Evolutionary conservation across 1,139 yeast species (phyloP).

Genomic region (Taiozyma onychis): DNA sequence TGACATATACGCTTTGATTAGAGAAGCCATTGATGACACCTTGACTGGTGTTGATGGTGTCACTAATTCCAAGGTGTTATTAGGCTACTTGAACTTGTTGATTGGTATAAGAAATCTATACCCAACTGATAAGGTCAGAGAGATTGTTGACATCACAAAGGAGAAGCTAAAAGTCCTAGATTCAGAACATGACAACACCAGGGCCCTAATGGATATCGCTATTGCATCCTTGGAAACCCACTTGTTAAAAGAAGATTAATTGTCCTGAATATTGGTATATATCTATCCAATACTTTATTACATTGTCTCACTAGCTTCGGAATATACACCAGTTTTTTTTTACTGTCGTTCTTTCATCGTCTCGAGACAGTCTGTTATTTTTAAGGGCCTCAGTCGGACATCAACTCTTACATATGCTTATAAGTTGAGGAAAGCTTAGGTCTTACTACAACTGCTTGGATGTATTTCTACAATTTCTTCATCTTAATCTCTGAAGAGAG

Average conservation of each 20-base stretch:
- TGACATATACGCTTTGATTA: slow-evolving; percentile 37
- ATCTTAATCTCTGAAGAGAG: slow-evolving; percentile 75
- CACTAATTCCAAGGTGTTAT: slow-evolving; percentile 36
- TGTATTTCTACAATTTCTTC: slow-evolving; percentile 55
- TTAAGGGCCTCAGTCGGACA: no score
- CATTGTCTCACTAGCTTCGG: no score
- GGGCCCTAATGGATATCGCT: slow-evolving; percentile 36
- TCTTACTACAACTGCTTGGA: slow-evolving; percentile 36
- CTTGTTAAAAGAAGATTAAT: not conserved
- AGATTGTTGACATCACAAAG: slow-evolving; percentile 8
- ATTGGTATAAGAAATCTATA: slow-evolving; percentile 36
- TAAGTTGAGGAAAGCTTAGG: slow-evolving; percentile 56
- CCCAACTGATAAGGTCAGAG: slow-evolving; percentile 22
- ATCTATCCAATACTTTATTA: no score
- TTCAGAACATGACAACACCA: slow-evolving; percentile 23
- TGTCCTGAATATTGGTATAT: no score
- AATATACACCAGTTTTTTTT: no score
- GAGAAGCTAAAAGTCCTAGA: slow-evolving; percentile 7
- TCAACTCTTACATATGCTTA: slow-evolving; percentile 17
- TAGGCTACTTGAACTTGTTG: slow-evolving; percentile 51
- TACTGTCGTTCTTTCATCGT: no score
- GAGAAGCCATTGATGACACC: slow-evolving; percentile 30
- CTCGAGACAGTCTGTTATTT: no score
- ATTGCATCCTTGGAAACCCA: slow-evolving; percentile 31
- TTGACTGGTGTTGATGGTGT: slow-evolving; percentile 22